These are phyloP conservation scores for Populus deltoides DNA, from an alignment of 345 rosid species.

Conservation along the genomic window DNA sequence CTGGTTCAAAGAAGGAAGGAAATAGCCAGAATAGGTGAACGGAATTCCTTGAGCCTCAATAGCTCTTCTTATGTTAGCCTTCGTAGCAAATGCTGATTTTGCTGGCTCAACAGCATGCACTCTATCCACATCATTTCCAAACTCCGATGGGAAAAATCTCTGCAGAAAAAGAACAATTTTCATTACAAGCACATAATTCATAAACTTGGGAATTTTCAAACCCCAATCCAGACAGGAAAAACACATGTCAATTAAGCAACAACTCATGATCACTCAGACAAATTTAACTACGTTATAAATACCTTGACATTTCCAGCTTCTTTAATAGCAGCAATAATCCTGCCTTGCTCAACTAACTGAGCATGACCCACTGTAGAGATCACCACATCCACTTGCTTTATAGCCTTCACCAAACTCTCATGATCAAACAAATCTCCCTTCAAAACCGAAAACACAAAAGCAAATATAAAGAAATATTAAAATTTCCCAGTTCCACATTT, in stretches of 20 bases:
- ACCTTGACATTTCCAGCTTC: constrained; percentile 91
- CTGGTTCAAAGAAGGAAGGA: constrained; percentile 45
- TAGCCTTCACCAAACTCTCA: constrained; percentile 66
- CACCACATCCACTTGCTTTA: constrained; percentile 77
- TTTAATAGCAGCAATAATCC: constrained; percentile 74
- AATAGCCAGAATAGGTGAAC: constrained; percentile 51
- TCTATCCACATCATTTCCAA: constrained; percentile 58
- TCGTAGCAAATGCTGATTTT: constrained; percentile 35
- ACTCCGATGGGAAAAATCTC: constrained; percentile 77
- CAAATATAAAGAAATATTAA: background rate
- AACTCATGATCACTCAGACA: background rate
- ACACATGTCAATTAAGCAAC: too few relatives aligned
- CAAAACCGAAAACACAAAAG: background rate
- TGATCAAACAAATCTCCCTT: constrained; percentile 66
- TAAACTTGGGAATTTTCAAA: too few relatives aligned
- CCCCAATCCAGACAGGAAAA: background rate
- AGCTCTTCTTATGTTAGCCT: constrained; percentile 49
- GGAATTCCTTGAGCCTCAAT: constrained; percentile 60
- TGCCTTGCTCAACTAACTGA: constrained; percentile 63
- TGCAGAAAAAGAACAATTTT: constrained; percentile 6
- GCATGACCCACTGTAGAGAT: constrained; percentile 54
- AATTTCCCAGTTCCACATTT: too few relatives aligned
- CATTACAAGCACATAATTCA: background rate
- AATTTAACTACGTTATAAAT: background rate
- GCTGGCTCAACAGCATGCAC: constrained; percentile 55